Conservation (phyloP, 306 rosid species). For the Psophocarpus tetragonolobus region DNA sequence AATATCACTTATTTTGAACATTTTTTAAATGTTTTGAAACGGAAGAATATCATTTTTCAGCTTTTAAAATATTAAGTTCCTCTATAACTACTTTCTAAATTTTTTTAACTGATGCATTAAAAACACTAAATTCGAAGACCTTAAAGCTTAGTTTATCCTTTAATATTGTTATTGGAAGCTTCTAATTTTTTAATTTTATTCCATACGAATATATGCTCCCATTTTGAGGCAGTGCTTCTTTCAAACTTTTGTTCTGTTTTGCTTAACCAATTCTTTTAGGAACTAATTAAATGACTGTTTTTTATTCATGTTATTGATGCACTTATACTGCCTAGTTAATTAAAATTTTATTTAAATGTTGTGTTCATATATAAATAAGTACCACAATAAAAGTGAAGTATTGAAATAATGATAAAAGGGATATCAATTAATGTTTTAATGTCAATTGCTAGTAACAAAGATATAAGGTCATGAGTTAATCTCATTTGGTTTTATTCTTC, state of each 20-base stretch:
- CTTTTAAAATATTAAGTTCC: neutral
- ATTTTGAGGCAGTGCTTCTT: neutral
- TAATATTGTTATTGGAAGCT: neutral
- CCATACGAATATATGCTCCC: neutral
- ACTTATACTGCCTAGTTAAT: neutral
- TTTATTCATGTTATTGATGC: neutral
- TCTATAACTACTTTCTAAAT: neutral
- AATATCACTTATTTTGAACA: no score
- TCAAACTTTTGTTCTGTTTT: neutral
- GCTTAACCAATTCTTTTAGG: neutral
- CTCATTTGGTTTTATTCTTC: no score
- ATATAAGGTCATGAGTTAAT: no score
- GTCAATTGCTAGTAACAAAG: neutral
- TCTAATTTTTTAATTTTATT: neutral
- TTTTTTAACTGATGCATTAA: neutral
- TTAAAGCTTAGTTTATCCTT: neutral
- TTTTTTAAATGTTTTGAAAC: no score
- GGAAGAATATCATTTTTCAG: neutral
- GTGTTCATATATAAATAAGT: neutral
- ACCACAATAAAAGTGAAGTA: neutral
- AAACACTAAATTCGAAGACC: neutral
- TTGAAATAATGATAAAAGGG: neutral
- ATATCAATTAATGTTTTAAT: neutral
- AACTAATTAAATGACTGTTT: neutral
- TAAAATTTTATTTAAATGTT: neutral